Evolutionary conservation across 306 rosid genomes (phyloP), one percentile per base, ranked within the genome.

Genomic region (Geum urbanum): DNA sequence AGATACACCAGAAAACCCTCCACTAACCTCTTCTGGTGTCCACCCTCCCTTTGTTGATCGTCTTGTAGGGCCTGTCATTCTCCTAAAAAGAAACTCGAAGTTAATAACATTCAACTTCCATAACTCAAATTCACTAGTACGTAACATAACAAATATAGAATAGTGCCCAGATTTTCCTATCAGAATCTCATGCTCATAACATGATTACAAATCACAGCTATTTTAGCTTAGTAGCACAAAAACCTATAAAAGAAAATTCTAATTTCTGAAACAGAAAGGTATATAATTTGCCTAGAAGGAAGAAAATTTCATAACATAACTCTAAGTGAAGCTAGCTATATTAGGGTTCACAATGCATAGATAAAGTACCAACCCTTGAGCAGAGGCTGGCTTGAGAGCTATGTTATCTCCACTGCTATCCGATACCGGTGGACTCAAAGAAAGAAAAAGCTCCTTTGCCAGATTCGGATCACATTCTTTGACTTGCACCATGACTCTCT

Each of bases 1-100:
- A 20, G 70, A 32, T 39, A 22, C 65, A 52, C 18, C 14, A 74
- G 71, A n/a, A 44, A 46, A 54, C 16, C 15, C 43, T 76, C 41
- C 32, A 40, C 69, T 41, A 16, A 84, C 88, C 85, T 77, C 88
- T 20, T 69, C 55, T n/a, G 61, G 63, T 58, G 85, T 80, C 88
- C 88, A 84, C 20, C 86, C 84, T 8, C 84, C 86, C 61, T 73
- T 78, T 46, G 74, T 53, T 60, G 82, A 63, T 73, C 84, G 70
- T 66, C 86, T 81, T 9, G 74, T 73, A 32, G 88, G 86, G 52
- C 82, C 86, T 12, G 66, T 51, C 46, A 63, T 48, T 77, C 80
- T 76, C 74, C 85, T 78, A 71, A 44, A 2, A 14, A 67, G 13
- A 47, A 59, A 43, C 61, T 8, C 75, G 24, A 9, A 52, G 41